These are phyloP conservation scores for Fusarium marasasianum DNA, from an alignment of 2,329 filamentous ascomycete genomes.

Conservation along the genomic window DNA sequence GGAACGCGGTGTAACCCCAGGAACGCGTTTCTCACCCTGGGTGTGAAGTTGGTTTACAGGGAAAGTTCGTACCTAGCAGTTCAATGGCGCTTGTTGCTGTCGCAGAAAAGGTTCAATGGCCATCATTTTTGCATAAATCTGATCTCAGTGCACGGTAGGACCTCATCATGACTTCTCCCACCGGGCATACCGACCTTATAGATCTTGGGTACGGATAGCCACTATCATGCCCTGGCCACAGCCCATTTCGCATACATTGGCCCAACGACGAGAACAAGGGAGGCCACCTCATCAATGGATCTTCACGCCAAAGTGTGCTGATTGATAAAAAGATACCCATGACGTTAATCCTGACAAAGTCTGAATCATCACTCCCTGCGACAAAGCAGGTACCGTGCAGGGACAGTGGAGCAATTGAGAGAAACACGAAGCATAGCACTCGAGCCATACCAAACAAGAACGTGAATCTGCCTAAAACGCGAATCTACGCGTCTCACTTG, in stretches of 20 bases:
- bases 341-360: slow-evolving; percentile 37
- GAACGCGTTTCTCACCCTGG: slow-evolving; percentile 12
- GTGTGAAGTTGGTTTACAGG: background rate
- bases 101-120: background rate
- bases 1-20: slow-evolving; percentile 19
- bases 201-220: background rate
- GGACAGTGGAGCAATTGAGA: slow-evolving; percentile 6
- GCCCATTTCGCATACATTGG: slow-evolving; percentile 31
- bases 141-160: background rate
- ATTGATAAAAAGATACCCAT: slow-evolving; percentile 45
- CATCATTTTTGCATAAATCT: slow-evolving; percentile 15
- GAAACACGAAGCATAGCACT: slow-evolving; percentile 14
- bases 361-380: slow-evolving; percentile 36
- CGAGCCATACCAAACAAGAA: slow-evolving; percentile 28
- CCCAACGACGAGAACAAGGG: slow-evolving; percentile 32
- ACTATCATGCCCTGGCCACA: slow-evolving; percentile 21
- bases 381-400: slow-evolving; percentile 20
- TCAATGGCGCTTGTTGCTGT: background rate
- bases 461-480: slow-evolving; percentile 34
- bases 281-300: background rate
- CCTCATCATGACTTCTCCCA: slow-evolving; percentile 37
- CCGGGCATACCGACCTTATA: background rate
- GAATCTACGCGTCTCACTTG: slow-evolving; percentile 38
- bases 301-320: slow-evolving; percentile 39
- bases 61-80: background rate